Conservation (phyloP, 108 stramenopile genomes). For the Fragilaria crotonensis region DNA sequence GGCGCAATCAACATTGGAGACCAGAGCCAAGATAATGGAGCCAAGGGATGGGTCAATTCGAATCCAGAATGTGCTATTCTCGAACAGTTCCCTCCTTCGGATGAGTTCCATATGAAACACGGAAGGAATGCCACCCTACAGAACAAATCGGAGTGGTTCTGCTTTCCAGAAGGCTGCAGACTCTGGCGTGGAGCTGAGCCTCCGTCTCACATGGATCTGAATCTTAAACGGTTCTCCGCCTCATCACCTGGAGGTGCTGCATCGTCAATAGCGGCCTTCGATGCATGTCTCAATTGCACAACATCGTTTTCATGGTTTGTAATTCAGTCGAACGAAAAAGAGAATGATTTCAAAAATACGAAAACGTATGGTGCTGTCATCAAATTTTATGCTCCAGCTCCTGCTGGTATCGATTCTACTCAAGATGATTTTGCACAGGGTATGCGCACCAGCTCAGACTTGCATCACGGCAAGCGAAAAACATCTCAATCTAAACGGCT, state of each 20-base stretch:
- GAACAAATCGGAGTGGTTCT: slow-evolving; percentile 80
- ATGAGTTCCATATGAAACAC: slow-evolving; percentile 59
- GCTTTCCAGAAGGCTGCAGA: slow-evolving; percentile 74
- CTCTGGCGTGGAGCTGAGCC: slow-evolving; percentile 77
- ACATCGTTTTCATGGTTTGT: slow-evolving; percentile 87
- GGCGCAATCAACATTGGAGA: slow-evolving; percentile 75
- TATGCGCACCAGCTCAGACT: slow-evolving; percentile 3
- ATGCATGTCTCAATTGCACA: slow-evolving; percentile 66
- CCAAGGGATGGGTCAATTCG: slow-evolving; percentile 77
- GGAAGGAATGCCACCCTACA: slow-evolving; percentile 49
- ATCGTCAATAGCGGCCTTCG: slow-evolving; percentile 60
- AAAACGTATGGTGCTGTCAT: slow-evolving; percentile 81
- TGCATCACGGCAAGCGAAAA: background rate
- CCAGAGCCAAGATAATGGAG: slow-evolving; percentile 56
- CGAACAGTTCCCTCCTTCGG: slow-evolving; percentile 70
- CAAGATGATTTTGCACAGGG: slow-evolving; percentile 75
- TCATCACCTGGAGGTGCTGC: slow-evolving; percentile 41
- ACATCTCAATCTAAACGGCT: slow-evolving; percentile 24
- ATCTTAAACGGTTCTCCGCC: slow-evolving; percentile 59
- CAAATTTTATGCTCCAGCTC: slow-evolving; percentile 78
- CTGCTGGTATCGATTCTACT: slow-evolving; percentile 65
- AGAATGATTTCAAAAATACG: slow-evolving; percentile 62
- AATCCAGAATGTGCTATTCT: slow-evolving; percentile 68
- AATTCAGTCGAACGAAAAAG: slow-evolving; percentile 72
- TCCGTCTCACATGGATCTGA: slow-evolving; percentile 62